Evolutionary conservation across 2,329 filamentous ascomycete genomes (phyloP), one percentile per base, ranked within the genome.

Genomic region (Alternaria panax): DNA sequence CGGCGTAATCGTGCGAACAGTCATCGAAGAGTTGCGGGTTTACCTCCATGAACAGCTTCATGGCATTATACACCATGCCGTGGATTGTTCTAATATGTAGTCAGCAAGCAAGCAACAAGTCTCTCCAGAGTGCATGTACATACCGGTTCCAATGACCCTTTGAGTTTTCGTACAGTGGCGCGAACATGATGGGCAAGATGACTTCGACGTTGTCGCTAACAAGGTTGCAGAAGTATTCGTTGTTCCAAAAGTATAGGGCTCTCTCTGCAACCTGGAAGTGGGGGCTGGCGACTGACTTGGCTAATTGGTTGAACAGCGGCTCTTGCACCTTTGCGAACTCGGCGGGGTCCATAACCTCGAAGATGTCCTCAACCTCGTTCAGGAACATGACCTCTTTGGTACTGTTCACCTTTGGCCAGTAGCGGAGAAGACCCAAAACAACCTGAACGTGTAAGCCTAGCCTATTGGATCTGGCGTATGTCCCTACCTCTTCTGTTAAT

Each of bases 41-140:
- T 74, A 99, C 97, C 79, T 99, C 95, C 95, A 99, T 99, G 80
- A 99, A 99, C 36, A 99, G 87, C 79, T 99, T 99, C 95, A 99
- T 98, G 57, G 95, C 95, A 74, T 98, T 99, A 79, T 98, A 98
- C 11, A 99, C 95, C 94, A 99, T 98, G 77, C 95, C 95, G 75
- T 99, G 95, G 68, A 99, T 99, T 7, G 95, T 99, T 73, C 95
- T 98, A 38, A 14, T 24, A 30, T 9, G 4, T 5, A 9, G 47
- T 77, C 36, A 76, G 69, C 38, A 36, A 54, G 61, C 66, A 24
- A 8, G 11, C 25, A 8, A n/a, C n/a, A n/a, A n/a, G 24, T 30
- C n/a, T 7, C 34, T 24, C 40, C 32, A 36, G 27, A 30, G 7
- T 46, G 36, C 18, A 22, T 40, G 16, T 28, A 52, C 87, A 74